Evolutionary conservation across 192 early-diverging fungal genomes (phyloP), one percentile per base, ranked within the genome.

Genomic region (Umbelopsis sp.): DNA sequence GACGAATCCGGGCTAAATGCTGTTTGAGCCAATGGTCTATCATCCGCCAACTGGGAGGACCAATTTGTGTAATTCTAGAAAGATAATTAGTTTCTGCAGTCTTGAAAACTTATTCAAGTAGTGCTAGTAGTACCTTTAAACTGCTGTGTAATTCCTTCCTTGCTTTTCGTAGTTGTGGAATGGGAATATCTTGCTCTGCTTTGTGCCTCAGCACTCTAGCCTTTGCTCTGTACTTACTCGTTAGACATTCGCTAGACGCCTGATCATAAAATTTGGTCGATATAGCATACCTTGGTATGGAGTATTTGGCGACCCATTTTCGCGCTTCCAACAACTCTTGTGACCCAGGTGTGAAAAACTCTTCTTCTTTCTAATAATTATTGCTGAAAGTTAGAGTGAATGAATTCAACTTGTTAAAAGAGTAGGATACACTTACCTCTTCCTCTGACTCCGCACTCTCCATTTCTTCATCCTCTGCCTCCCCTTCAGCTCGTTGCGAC

Each of bases 21-120:
- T 67, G 86, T 88, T 70, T 86, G 91, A 18, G 91, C 80, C 18
- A 96, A 78, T 18, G 96, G 95, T 46, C 96, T 86, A 5, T 92
- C 91, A 72, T 98, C 96, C 2, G 91, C 95, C 27, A 96, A 85
- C 74, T 98, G 96, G 8, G 95, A 94, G 22, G 86, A 86, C 45
- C 86, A 84, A 22, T 87, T 91, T 20, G 90, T 83, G 69, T 91
- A 94, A 16, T 69, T 53, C 83, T 85, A 78, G 33, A 74, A 37
- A 44, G 21, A 21, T 41, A 23, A 15, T 30, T 25, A 50, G 12
- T 46, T 53, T 23, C 49, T 22, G 9, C 15, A 8, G 11, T 22
- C 30, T 30, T 30, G 27, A 33, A 15, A 27, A 22, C 4, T 9
- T 49, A 15, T 30, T 30, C 1, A 30, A 30, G 1, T 1, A 30